Evolutionary conservation across 306 rosid species (phyloP), one percentile per base, ranked within the genome.

Genomic region (Rubus parviflorus): DNA sequence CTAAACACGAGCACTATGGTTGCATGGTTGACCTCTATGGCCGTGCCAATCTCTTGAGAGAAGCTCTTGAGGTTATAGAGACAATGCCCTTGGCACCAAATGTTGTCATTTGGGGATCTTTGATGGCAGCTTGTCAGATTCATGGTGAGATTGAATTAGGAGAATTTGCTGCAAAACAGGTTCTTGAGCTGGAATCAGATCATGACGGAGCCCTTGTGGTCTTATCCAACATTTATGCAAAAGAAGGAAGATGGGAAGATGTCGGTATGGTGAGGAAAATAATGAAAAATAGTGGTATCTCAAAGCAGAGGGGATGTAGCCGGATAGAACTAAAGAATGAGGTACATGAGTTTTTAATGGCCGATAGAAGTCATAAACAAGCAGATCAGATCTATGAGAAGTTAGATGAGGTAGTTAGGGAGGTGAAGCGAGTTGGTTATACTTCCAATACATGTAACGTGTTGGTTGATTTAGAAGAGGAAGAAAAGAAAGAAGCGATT

Each of bases 1-100:
- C 93, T 38, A 82, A 84, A 80, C 97, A 79, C 10, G 93, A 89
- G 75, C 97, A 94, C 84, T 94, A 88, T 69, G 98, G 98, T 68
- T 92, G 98, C 86, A 85, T 94, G 97, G 91, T 94, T 67, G 96
- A 94, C 83, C 90, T 92, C 68, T 90, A 77, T 79, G 88, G 98
- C 79, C 92, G 97, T 75, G 97, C 97, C 79, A 89, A 91, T 72
- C 83, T 84, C 68, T 67, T 92, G 81, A 85, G 86, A 71, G 94
- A 90, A 74, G 97, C 97, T 76, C 86, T 90, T 62, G 92, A 86
- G 80, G 76, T 94, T 49, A 81, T 88, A 37, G 98, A 94, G 85
- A 77, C 89, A 19, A 94, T 94, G 96, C 87, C 93, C 13, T 78
- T 90, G n/a, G 87, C 90, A 9, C 97, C 95, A 19, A 92, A 88